Evolutionary conservation across 1,139 yeast genomes (phyloP), one percentile per base, ranked within the genome.

Genomic region (Oligophagozyma castellii): DNA sequence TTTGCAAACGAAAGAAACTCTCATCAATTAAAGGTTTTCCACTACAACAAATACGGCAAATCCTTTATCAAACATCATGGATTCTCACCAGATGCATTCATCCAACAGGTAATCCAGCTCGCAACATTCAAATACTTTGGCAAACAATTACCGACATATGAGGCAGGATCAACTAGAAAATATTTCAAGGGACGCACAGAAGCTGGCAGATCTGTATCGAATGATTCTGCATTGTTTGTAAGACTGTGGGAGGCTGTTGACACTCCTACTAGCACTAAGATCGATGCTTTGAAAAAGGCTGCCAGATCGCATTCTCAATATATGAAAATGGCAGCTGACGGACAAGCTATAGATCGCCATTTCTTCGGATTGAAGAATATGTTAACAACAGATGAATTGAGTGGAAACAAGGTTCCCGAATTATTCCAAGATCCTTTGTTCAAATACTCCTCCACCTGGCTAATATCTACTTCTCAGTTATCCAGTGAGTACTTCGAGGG

Each of bases 131-230:
- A 84, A 58, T 65, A 74, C 58, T 69, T 83, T 29, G 94, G 94
- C 18, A 72, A 69, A 33, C 64, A 73, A 36, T 69, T 92, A 53
- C 95, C 95, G 39, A 89, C 96, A 15, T 89, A 89, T 55, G 98
- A 89, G 57, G 78, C 94, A 28, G 95, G 95, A 5, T 84, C 96
- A 16, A 86, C 96, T 4, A 72, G 96, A 56, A 75, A 73, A 51
- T 86, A 67, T 59, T 78, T 74, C 51, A 74, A 71, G 46, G 98
- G 98, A 34, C 73, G 98, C 56, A 89, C 96, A n/a, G 98, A 89
- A 58, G 79, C 95, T 23, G 86, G 93, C 38, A 71, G 98, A 51
- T 60, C 84, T 5, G 95, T 83, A 14, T 74, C 93, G n/a, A 58
- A 56, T 32, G 93, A 79, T 51, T 70, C 86, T 18, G 65, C 70